Evolutionary conservation across 805 yeast species (phyloP).

Genomic region (Yarrowia porcina): DNA sequence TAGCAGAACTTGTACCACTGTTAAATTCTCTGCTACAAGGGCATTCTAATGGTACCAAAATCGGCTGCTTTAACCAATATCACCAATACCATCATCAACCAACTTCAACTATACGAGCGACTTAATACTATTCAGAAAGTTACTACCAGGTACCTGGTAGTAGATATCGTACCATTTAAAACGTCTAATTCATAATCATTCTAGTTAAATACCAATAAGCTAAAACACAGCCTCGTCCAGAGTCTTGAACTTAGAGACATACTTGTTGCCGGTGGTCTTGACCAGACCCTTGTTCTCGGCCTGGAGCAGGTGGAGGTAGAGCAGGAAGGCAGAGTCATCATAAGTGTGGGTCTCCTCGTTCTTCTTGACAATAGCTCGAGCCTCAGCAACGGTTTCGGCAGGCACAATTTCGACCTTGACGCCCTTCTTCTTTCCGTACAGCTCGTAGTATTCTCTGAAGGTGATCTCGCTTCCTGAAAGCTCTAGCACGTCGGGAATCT

Average conservation of each 20-base stretch:
- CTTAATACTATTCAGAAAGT: too few species aligned
- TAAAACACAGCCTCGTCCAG: neutral
- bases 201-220: too few species aligned
- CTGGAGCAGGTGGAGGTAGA: slow-evolving; percentile 16
- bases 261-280: neutral
- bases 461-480: slow-evolving; percentile 30
- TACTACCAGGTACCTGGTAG: too few species aligned
- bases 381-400: neutral
- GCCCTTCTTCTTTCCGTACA: slow-evolving; percentile 32
- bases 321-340: slow-evolving; percentile 10
- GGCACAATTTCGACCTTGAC: slow-evolving; percentile 29
- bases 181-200: too few species aligned
- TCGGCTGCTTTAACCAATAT: too few species aligned
- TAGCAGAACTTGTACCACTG: too few species aligned
- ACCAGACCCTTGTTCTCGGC: neutral
- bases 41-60: too few species aligned
- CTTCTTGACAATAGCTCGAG: neutral
- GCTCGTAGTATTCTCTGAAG: slow-evolving; percentile 27
- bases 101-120: too few species aligned
- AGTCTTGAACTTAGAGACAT: slow-evolving; percentile 3
- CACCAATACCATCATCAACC: too few species aligned
- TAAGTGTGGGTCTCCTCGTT: slow-evolving; percentile 24
- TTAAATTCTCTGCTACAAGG: too few species aligned
- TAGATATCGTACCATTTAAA: too few species aligned
- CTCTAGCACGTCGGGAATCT: slow-evolving; percentile 31